These are phyloP conservation scores for Xerocomus potaroensis DNA, from an alignment of 768 basidiomycete species.

Conservation along the genomic window DNA sequence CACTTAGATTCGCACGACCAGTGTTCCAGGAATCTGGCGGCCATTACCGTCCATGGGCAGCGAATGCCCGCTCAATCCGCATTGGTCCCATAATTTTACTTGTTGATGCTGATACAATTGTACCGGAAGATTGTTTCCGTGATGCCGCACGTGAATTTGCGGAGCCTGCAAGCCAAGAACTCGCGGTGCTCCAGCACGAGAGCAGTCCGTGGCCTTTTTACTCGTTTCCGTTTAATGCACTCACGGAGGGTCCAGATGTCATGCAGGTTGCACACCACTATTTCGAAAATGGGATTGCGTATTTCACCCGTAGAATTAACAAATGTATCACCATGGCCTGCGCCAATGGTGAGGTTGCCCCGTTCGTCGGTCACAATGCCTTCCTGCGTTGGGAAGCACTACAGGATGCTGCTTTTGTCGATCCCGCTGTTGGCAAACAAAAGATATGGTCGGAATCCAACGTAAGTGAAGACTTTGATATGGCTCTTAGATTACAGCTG, in stretches of 20 bases:
- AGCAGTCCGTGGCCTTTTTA: slow-evolving; percentile 54
- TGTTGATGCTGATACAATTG: slow-evolving; percentile 85
- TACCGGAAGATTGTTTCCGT: slow-evolving; percentile 87
- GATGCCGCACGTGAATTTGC: slow-evolving; percentile 85
- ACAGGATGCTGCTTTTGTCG: slow-evolving; percentile 78
- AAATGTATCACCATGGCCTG: slow-evolving; percentile 75
- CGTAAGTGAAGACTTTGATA: slow-evolving; percentile 69
- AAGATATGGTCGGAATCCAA: slow-evolving; percentile 67
- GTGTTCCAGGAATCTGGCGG: slow-evolving; percentile 50
- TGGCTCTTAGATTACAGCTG: slow-evolving; percentile 55
- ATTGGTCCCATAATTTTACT: slow-evolving; percentile 77
- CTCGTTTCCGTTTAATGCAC: not conserved
- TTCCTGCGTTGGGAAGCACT: slow-evolving; percentile 88
- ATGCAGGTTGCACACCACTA: slow-evolving; percentile 89
- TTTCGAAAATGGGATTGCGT: slow-evolving; percentile 87
- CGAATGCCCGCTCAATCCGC: slow-evolving; percentile 69
- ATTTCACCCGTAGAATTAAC: slow-evolving; percentile 86
- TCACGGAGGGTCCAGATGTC: slow-evolving; percentile 49
- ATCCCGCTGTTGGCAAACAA: slow-evolving; percentile 52
- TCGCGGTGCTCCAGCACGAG: slow-evolving; percentile 88
- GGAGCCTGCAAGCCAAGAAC: slow-evolving; percentile 56
- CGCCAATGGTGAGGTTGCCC: slow-evolving; percentile 73
- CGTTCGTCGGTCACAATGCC: slow-evolving; percentile 85
- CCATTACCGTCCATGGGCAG: slow-evolving; percentile 68
- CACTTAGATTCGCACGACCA: slow-evolving; percentile 34